Evolutionary conservation across 148 eudicot species (phyloP), one percentile per base, ranked within the genome.

Genomic region (Chenopodium album): DNA sequence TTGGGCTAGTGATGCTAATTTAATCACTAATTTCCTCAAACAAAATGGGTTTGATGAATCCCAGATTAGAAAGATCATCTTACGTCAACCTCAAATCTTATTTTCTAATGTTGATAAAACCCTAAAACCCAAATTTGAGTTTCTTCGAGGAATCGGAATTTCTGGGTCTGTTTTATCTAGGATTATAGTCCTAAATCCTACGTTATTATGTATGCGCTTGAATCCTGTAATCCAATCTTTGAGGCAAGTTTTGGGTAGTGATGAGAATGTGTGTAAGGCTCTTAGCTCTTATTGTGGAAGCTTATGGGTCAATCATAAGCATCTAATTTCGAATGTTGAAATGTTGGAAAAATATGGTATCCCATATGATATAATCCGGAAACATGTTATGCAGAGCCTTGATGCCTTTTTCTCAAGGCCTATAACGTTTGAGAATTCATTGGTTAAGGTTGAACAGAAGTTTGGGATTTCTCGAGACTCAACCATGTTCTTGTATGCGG

Each of bases 41-140:
- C 22, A 69, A 9, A 47, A n/a, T 60, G 88, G 87, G 9, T 54
- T 88, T n/a, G 71, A 84, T 29, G 54, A 62, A 52, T 8, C 82
- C 22, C 84, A 88, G 20, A 78, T 86, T 67, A 77, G 65, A 63
- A 65, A 20, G 13, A 12, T 75, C 11, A 56, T 86, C 7, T 32
- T 14, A 13, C 0, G 0, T 7, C 4, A 6, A 0, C 87, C 87
- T 13, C 2, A 12, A 19, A 17, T 84, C n/a, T 63, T 88, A 19
- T 26, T 20, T 7, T 44, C 1, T 69, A 66, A 69, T 3, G 84
- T 85, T 12, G 82, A 84, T 32, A 44, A 77, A 84, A 84, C 90
- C 87, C 87, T 86, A 60, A 73, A 74, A 59, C 88, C 90, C 60
- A 88, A 86, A 76, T 22, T 84, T 54, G 78, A 82, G 81, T 19